These are phyloP conservation scores for Hyaloscypha hepaticicola DNA, from an alignment of 495 filamentous ascomycete species.

Conservation along the genomic window DNA sequence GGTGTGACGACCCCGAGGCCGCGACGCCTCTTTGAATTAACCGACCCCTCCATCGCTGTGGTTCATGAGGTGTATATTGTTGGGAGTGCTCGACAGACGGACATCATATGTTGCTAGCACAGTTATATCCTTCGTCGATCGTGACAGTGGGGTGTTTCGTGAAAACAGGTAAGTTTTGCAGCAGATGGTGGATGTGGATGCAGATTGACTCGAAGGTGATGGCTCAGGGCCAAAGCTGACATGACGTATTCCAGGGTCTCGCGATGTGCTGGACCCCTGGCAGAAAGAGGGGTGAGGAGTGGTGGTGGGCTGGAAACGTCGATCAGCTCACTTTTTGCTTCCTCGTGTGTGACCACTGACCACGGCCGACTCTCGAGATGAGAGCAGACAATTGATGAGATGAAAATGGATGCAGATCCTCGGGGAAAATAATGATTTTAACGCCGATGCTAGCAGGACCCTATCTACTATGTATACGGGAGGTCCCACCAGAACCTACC, in stretches of 20 bases:
- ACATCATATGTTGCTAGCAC: slow-evolving; percentile 3
- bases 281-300: not conserved
- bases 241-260: slow-evolving; percentile 8
- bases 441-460: not conserved
- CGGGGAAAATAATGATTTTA: not conserved
- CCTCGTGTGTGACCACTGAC: not conserved
- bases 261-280: not conserved
- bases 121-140: not conserved
- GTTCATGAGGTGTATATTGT: not conserved
- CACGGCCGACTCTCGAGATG: not conserved
- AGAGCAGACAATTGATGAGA: not conserved
- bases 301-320: not conserved
- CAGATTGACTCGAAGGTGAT: not conserved
- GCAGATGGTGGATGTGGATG: not conserved
- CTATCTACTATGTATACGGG: not conserved
- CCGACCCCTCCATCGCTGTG: slow-evolving; percentile 18
- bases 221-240: not conserved
- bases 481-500: no score
- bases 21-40: slow-evolving; percentile 38
- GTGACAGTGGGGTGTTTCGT: not conserved
- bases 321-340: not conserved
- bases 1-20: slow-evolving; percentile 53
- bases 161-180: not conserved
- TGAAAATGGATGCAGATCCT: not conserved
- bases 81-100: not conserved